phyloP scores from a whole-genome alignment of 306 rosid species.

The Rosa lucieae region DNA sequence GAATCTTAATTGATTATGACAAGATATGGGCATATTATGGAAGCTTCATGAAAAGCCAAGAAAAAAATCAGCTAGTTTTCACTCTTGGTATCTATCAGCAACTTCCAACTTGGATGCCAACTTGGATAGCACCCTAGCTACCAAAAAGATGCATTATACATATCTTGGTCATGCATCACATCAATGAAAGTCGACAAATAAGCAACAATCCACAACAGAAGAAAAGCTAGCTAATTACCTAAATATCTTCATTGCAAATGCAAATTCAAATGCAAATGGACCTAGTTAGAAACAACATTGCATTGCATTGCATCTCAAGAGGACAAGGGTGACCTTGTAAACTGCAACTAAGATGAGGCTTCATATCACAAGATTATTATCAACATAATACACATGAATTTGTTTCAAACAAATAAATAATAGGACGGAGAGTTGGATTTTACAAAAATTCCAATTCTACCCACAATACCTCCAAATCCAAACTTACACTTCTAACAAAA shows the following conservation, averaged over 20 bases:
- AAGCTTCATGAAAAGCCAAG: neutral
- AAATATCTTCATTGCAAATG: conserved; percentile 1
- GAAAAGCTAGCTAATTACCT: neutral
- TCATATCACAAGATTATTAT: conserved; percentile 34
- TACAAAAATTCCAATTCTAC: conserved; percentile 47
- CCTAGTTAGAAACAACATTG: neutral
- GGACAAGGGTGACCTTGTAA: neutral
- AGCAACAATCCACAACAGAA: neutral
- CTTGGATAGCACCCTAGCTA: conserved; percentile 1
- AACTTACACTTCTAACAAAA: too few relatives aligned
- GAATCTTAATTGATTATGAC: neutral
- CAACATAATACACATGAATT: conserved; percentile 15
- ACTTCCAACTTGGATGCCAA: conserved; percentile 6
- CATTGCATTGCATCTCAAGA: neutral
- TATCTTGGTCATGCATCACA: neutral
- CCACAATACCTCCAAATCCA: too few relatives aligned
- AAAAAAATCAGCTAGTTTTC: neutral
- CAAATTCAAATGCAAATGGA: neutral
- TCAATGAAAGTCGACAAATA: neutral
- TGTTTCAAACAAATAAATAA: conserved; percentile 12
- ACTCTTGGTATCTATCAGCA: neutral
- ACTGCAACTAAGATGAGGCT: conserved; percentile 10
- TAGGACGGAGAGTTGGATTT: conserved; percentile 35
- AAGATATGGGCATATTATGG: neutral
- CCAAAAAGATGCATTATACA: neutral